Evolutionary conservation across 2,329 filamentous ascomycete genomes (phyloP), one percentile per base, ranked within the genome.

Genomic region (Alternaria gansuensis): DNA sequence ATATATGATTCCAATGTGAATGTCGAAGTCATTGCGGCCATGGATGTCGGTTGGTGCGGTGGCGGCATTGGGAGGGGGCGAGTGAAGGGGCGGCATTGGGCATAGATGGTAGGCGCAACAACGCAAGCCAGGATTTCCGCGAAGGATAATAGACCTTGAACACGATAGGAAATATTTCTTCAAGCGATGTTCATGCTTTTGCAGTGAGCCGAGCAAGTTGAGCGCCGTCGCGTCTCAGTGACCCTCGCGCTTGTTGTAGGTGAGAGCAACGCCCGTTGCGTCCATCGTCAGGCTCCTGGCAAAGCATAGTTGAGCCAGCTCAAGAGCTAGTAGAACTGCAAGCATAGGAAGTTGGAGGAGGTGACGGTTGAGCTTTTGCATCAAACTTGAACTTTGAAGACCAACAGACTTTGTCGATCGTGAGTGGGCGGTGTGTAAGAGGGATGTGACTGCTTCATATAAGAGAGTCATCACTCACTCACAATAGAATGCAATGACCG

Each of bases 401-500:
- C 8, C 29, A 24, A 28, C 26, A 21, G 28, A 45, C 10, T 29
- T 31, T 21, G 41, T 0, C 3, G 17, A 45, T 5, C 11, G 14
- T 2, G 14, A 14, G 8, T 8, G 26, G 21, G 4, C 11, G 44
- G 31, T 26, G 21, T 26, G 31, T 13, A 4, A 4, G 13, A 33
- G 21, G 44, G 8, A 9, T 13, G 21, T 48, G 8, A 31, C 29
- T 14, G 29, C 5, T 11, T 46, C 5, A n/a, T 48, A 26, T 7
- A 4, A 13, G 3, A 24, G 0, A 36, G 21, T 8, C 4, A 5
- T n/a, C 31, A 6, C 1, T n/a, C 0, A 0, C n/a, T 0, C 1
- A 5, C 5, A 2, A 40, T 4, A 26, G 33, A 49, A 49, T 2
- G 6, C n/a, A 24, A 11, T 0, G 11, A 2, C 17, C 40, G 2